These are phyloP conservation scores for Aspergillus heteromorphus DNA, from an alignment of 495 filamentous ascomycete species.

Conservation along the genomic window DNA sequence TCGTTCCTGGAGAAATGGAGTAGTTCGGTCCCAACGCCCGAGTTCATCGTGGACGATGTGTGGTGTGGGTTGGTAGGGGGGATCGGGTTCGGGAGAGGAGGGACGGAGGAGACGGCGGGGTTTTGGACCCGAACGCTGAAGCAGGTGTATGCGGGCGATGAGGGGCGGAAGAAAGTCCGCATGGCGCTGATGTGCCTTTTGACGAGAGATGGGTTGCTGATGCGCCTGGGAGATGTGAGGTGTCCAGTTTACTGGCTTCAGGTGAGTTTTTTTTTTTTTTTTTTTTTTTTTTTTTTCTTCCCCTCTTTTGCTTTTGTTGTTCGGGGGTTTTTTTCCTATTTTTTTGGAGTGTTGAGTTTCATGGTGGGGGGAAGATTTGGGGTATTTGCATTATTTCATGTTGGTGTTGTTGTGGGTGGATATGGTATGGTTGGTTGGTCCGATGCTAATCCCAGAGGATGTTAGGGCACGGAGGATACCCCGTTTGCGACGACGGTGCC, in stretches of 20 bases:
- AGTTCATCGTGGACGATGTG: slow-evolving; percentile 51
- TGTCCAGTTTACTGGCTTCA: slow-evolving; percentile 65
- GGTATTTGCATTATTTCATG: not conserved
- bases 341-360: no score
- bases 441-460: not conserved
- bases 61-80: slow-evolving; percentile 53
- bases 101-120: slow-evolving; percentile 31
- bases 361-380: no score
- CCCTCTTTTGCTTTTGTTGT: no score
- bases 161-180: slow-evolving; percentile 51
- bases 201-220: slow-evolving; percentile 54
- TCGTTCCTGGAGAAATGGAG: slow-evolving; percentile 46
- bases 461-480: slow-evolving; percentile 49
- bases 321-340: no score
- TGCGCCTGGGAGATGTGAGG: slow-evolving; percentile 48
- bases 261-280: slow-evolving; percentile 26
- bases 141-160: slow-evolving; percentile 54
- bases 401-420: not conserved
- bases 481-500: slow-evolving; percentile 45
- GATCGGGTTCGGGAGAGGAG: slow-evolving; percentile 49
- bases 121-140: slow-evolving; percentile 54
- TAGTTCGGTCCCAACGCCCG: slow-evolving; percentile 38
- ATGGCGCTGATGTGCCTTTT: slow-evolving; percentile 54
- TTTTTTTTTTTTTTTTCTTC: no score
- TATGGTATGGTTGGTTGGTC: no score